Base-by-base conservation (phyloP, 768 basidiomycete genomes). In the Phylloporus rhodoxanthus region DNA sequence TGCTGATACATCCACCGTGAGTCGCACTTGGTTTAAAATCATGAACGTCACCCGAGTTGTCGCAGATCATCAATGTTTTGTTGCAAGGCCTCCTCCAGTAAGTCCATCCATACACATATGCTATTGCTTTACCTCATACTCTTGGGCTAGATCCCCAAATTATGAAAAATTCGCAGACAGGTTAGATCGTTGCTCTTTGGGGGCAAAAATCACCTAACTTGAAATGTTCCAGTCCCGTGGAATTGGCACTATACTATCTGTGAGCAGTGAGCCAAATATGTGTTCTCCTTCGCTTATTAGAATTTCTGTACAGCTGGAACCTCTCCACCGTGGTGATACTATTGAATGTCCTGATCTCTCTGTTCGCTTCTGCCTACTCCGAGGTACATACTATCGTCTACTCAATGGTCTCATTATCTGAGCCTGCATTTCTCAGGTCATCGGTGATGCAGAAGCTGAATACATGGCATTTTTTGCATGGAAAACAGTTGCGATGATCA, bases 311-410 rank as follows among this genome's bases (percentile, higher is more conserved):
- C 40, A 86, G 85, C 38, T 94, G 91, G 91, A 91, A 85, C 68
- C 78, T 90, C 47, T 77, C 83, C 19, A 85, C 89, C 2, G 86
- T 81, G 15, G 77, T 96, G 43, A 79, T 97, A 47, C 75, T 96
- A 43, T 79, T 96, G 64, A 97, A 97, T 63, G 83, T 97, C 62
- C 76, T 97, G 61, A 92, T 97, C 58, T 96, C 93, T n/a, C 71
- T 97, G 58, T 96, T 96, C 65, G 84, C 92, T 15, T 90, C 91
- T 43, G 91, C 92, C 1, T 95, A 95, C 60, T 81, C 84, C 10
- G 92, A 93, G 58, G 91, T 89, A 48, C 65, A 77, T 70, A n/a
- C 21, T 38, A 3, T 23, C 11, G 33, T 14, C 14, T 43, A 13
- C 17, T 19, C 33, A 19, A 26, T 8, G 10, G 2, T 11, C 19